These are phyloP conservation scores for Hypoxylon sp. DNA, from an alignment of 2,329 filamentous ascomycete genomes.

Conservation along the genomic window DNA sequence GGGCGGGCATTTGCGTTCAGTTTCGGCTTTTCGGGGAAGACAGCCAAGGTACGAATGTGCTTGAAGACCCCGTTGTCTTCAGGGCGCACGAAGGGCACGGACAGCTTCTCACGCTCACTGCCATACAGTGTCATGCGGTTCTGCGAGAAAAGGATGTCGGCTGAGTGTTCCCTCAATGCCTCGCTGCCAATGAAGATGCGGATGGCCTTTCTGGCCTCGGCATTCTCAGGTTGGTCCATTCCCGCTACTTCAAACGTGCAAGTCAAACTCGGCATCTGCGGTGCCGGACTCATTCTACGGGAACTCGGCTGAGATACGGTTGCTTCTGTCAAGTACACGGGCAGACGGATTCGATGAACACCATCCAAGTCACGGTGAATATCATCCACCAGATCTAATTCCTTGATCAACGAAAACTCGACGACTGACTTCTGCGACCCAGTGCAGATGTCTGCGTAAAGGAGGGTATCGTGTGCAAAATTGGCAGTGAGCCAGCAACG, in stretches of 20 bases:
- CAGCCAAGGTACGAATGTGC: constrained; percentile 74
- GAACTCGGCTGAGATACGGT: constrained; percentile 82
- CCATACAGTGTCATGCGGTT: constrained; percentile 91
- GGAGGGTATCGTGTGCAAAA: constrained; percentile 88
- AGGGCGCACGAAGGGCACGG: constrained; percentile 90
- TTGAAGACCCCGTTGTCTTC: constrained; percentile 88
- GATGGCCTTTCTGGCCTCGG: constrained; percentile 72
- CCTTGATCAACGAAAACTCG: constrained; percentile 79
- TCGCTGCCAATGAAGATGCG: constrained; percentile 94
- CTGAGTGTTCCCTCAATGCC: constrained; percentile 84
- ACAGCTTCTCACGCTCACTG: constrained; percentile 86
- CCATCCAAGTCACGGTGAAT: constrained; percentile 76
- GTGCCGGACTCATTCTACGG: constrained; percentile 77
- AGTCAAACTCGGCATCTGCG: constrained; percentile 84
- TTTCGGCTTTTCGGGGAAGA: constrained; percentile 68
- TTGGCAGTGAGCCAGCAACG: constrained; percentile 94
- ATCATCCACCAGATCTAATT: constrained; percentile 77
- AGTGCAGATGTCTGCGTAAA: constrained; percentile 93
- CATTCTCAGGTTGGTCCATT: constrained; percentile 63
- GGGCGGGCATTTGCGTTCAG: constrained; percentile 67
- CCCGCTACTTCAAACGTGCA: constrained; percentile 83
- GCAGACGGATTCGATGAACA: constrained; percentile 77
- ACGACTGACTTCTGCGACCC: constrained; percentile 91
- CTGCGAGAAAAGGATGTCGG: constrained; percentile 91
- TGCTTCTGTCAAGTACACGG: constrained; percentile 92